Percentiles rank a stretch among this genome's conserved stretches.
These are phyloP conservation scores for Tolypocladium tropicale DNA, from an alignment of 2,329 filamentous ascomycete genomes.

Conservation along the genomic window DNA sequence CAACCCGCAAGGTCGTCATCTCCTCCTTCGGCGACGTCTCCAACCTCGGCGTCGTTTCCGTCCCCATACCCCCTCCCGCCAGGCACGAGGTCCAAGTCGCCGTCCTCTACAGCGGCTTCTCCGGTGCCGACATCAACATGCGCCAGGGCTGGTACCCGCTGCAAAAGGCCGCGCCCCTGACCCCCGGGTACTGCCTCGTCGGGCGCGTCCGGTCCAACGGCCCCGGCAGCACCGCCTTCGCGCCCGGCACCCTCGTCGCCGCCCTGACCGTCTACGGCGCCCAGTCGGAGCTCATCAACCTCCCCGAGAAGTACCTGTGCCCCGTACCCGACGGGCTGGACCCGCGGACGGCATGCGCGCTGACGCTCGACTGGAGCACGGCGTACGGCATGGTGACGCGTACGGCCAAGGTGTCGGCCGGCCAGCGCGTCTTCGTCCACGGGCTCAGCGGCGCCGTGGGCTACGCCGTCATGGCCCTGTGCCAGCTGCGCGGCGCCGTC, in stretches of 20 bases:
- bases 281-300: conserved; percentile 33
- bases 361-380: conserved; percentile 35
- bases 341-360: conserved; percentile 26
- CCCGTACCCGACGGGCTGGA: conserved; percentile 29
- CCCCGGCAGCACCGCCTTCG: conserved; percentile 18
- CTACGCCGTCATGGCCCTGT: conserved; percentile 29
- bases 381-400: conserved; percentile 27
- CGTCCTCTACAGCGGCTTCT: conserved; percentile 36
- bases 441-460: conserved; percentile 40
- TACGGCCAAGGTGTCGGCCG: conserved; percentile 26
- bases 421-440: conserved; percentile 39
- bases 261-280: conserved; percentile 29
- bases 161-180: conserved; percentile 33
- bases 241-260: conserved; percentile 22
- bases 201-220: conserved; percentile 29
- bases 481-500: conserved; percentile 30
- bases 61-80: conserved; percentile 25
- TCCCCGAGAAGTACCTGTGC: conserved; percentile 34
- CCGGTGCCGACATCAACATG: conserved; percentile 39
- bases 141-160: conserved; percentile 35
- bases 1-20: conserved; percentile 34
- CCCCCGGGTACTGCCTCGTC: conserved; percentile 37
- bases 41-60: conserved; percentile 21
- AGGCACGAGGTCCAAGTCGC: conserved; percentile 34
- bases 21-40: conserved; percentile 29